Evolutionary conservation across 352 stramenopile species (phyloP).

Genomic region (Pythium sukuiense): DNA sequence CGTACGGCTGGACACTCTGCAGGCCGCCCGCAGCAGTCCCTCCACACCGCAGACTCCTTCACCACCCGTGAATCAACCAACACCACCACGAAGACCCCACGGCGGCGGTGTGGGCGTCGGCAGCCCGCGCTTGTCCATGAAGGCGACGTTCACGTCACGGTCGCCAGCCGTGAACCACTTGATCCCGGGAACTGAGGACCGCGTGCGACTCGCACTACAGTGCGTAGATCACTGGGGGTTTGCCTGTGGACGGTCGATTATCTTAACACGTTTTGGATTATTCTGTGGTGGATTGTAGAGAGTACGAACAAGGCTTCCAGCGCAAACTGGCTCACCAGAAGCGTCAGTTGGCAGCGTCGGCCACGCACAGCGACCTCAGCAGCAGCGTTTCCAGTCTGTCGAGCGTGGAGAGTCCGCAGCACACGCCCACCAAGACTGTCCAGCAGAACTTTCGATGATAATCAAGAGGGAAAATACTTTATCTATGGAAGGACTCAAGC

Average conservation of each 20-base stretch:
- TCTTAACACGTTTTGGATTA: not conserved
- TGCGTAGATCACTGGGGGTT: constrained; percentile 25
- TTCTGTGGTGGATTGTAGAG: constrained; percentile 8
- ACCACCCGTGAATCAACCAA: constrained; percentile 5
- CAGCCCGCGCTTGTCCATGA: constrained; percentile 60
- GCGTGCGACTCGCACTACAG: constrained; percentile 50
- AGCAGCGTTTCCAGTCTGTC: constrained; percentile 11
- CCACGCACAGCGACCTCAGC: constrained; percentile 18
- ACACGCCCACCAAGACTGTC: constrained; percentile 4
- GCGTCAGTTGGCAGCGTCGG: not conserved
- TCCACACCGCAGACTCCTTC: not conserved
- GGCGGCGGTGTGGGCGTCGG: constrained; percentile 2
- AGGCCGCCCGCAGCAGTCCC: not conserved
- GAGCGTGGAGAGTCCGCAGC: not conserved
- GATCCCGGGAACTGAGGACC: constrained; percentile 60
- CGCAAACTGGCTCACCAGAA: constrained; percentile 9
- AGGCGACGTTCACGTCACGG: constrained; percentile 55
- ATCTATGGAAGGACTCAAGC: not conserved
- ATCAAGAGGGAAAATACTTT: not conserved
- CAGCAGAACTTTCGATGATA: constrained; percentile 4
- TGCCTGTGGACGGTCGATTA: not conserved
- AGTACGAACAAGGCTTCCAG: constrained; percentile 29
- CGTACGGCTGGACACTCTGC: constrained; percentile 28
- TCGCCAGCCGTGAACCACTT: constrained; percentile 67
- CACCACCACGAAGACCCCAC: constrained; percentile 8